Conservation (phyloP, 345 rosid genomes). For the Iberis pinnata region DNA sequence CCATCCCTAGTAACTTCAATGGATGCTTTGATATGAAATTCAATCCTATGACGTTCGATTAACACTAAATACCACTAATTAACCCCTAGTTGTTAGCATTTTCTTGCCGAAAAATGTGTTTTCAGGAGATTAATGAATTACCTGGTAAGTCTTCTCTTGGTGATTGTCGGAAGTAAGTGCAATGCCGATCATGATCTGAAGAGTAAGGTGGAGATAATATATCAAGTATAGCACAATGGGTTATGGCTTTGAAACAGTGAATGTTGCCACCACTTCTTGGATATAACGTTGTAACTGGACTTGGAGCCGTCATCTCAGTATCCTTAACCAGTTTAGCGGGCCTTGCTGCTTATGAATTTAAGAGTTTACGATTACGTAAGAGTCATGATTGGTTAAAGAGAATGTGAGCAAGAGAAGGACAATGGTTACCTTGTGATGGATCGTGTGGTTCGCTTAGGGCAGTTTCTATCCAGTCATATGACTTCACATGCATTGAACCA, state of each 20-base stretch:
- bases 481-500: constrained; percentile 71
- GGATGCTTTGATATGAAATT: too few relatives aligned
- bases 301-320: constrained; percentile 58
- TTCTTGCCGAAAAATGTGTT: not conserved
- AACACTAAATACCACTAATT: too few relatives aligned
- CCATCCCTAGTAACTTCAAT: too few relatives aligned
- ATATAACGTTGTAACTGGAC: constrained; percentile 54
- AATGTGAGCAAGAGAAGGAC: not conserved
- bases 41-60: too few relatives aligned
- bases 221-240: constrained; percentile 72
- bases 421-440: constrained; percentile 49
- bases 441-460: constrained; percentile 38
- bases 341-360: constrained; percentile 52
- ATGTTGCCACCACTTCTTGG: constrained; percentile 79
- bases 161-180: constrained; percentile 55
- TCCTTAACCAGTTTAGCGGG: constrained; percentile 68
- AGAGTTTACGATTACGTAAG: not conserved
- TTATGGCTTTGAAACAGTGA: constrained; percentile 66
- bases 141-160: constrained; percentile 53
- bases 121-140: constrained; percentile 24
- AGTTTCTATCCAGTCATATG: constrained; percentile 82
- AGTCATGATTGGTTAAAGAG: too few relatives aligned
- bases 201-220: constrained; percentile 73
- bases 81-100: too few relatives aligned
- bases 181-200: constrained; percentile 49